A percentile compares a stretch with the other conserved stretches of the same genome.
Conservation (phyloP, 2,329 filamentous ascomycete species). For the Sordariomycetes sp. region DNA sequence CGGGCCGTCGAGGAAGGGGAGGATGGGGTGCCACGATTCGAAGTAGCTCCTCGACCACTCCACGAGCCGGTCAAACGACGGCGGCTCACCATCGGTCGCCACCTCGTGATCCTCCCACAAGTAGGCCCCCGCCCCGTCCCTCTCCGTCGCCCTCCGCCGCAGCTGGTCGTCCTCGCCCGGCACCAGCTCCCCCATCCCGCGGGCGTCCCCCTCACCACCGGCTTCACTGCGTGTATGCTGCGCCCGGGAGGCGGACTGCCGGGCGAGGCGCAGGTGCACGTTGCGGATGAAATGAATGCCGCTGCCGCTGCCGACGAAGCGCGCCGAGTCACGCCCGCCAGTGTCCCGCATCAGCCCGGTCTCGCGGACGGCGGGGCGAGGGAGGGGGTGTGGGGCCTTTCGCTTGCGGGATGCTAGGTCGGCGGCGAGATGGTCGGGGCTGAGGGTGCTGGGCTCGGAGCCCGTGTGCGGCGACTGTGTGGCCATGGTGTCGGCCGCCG, state of each 20-base stretch:
- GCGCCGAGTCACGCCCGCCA: conserved; percentile 32
- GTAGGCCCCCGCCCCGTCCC: conserved; percentile 12
- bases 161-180: conserved; percentile 47
- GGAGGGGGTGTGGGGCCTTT: conserved; percentile 9
- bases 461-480: conserved; percentile 16
- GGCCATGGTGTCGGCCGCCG: conserved; percentile 11
- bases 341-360: conserved; percentile 37
- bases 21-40: conserved; percentile 44
- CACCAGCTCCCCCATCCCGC: conserved; percentile 23
- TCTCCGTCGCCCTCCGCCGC: conserved; percentile 10
- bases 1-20: conserved; percentile 45
- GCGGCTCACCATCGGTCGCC: conserved; percentile 5
- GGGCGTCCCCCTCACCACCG: not conserved
- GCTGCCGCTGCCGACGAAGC: conserved; percentile 46
- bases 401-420: conserved; percentile 13
- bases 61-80: conserved; percentile 36
- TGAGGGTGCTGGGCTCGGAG: conserved; percentile 13
- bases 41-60: conserved; percentile 43
- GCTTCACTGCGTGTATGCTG: conserved; percentile 11
- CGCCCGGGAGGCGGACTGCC: conserved; percentile 9
- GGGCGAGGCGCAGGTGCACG: conserved; percentile 37
- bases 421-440: conserved; percentile 10
- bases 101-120: conserved; percentile 26
- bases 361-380: conserved; percentile 16
- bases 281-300: conserved; percentile 49